A percentile compares a stretch with the other conserved stretches of the same genome.
Conservation (phyloP, 2,329 filamentous ascomycete species). For the Phialophora tarda region DNA sequence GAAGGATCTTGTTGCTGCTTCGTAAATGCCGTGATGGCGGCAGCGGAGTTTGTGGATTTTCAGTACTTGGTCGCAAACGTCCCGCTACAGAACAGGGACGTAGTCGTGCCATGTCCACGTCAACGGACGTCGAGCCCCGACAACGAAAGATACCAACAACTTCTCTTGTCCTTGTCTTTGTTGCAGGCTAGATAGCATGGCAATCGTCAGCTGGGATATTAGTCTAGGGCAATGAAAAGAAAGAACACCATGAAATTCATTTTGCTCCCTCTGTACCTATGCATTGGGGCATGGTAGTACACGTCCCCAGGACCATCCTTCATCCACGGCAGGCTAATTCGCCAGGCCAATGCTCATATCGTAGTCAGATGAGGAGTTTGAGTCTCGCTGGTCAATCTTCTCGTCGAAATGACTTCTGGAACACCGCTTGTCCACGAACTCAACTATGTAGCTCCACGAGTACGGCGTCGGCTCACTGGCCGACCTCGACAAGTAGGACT, state of each 20-base stretch:
- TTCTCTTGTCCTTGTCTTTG: neutral
- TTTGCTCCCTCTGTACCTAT: neutral
- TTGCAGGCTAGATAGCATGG: neutral
- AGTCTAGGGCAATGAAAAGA: neutral
- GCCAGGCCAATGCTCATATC: neutral
- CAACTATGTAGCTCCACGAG: no score
- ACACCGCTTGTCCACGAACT: no score
- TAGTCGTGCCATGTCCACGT: neutral
- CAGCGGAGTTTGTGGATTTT: neutral
- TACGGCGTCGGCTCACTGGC: no score
- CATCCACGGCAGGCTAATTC: neutral
- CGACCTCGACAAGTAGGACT: no score
- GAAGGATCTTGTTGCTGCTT: conserved; percentile 78
- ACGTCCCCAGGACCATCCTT: neutral
- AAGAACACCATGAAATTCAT: neutral
- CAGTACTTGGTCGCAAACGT: neutral
- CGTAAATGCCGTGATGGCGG: conserved; percentile 49
- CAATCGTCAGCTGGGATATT: neutral
- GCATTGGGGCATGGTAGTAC: neutral
- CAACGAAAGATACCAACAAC: neutral
- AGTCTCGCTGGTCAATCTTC: no score
- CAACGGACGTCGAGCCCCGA: neutral
- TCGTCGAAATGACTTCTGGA: no score
- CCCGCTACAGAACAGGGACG: neutral
- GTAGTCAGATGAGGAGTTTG: no score